Evolutionary conservation across 2,329 filamentous ascomycete genomes (phyloP), one percentile per base, ranked within the genome.

Genomic region (Lithohypha guttulata): DNA sequence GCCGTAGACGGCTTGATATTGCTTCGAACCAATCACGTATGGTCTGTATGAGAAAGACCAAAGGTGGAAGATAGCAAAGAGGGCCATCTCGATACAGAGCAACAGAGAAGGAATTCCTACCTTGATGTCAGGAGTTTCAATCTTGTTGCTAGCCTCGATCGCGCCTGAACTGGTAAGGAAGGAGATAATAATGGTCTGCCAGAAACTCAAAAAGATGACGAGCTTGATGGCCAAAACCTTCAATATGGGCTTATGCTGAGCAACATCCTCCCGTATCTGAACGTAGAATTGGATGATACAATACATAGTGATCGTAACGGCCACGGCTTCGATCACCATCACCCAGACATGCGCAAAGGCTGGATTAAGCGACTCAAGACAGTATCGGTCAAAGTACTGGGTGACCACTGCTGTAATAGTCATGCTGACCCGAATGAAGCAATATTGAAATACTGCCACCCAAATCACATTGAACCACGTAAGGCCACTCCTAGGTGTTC

Each of bases 391-490:
- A 46, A 73, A 72, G 41, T 77, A 72, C 58, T 93, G 75, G 0
- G 81, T 76, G 23, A 82, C 61, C 14, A 91, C 81, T 1, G 84
- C 79, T 11, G 83, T 75, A 43, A 89, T 69, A 21, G 84, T 91
- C 71, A 86, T 84, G 53, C 79, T 62, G 13, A 89, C 79, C 31
- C 83, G 76, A 46, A 89, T 75, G 53, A 89, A 78, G 62, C 82
- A 86, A 62, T 91, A 93, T 54, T 93, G 84, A 60, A 87, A 93
- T 40, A 91, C 71, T 39, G 79, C 78, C 32, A 82, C 71, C 81
- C 81, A 91, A 50, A 87, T 70, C 43, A 76, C 74, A 57, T 93
- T 93, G 63, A 93, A 93, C 84, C 84, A 91, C 1, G 84, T 93
- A 57, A 93, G 63, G 1, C 85, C 84, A 59, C 81, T 91, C 49